Evolutionary conservation across 2,329 filamentous ascomycete species (phyloP).

Genomic region (Trichoderma simmonsii): DNA sequence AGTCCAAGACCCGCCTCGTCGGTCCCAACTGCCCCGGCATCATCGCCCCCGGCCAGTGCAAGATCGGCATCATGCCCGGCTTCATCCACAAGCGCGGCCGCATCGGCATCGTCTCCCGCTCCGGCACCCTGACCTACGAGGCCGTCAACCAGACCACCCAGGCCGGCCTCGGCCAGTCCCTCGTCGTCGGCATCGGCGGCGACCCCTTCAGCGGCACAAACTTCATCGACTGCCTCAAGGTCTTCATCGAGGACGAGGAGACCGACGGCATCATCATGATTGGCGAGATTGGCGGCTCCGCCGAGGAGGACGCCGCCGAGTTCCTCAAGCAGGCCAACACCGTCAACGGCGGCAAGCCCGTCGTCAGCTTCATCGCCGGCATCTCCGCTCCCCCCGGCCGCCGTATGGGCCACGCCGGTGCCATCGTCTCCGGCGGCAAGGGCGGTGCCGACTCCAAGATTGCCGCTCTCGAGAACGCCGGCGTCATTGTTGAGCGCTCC

Average conservation of each 20-base stretch:
- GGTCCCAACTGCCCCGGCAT: constrained; percentile 98
- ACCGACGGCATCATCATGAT: constrained; percentile 99
- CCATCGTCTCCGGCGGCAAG: constrained; percentile 96
- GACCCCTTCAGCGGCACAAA: constrained; percentile 99
- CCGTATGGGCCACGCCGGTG: constrained; percentile 98
- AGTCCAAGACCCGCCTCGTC: constrained; percentile 93
- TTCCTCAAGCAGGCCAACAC: constrained; percentile 93
- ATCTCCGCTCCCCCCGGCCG: constrained; percentile 95
- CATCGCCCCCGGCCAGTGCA: constrained; percentile 94
- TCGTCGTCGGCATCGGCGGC: constrained; percentile 96
- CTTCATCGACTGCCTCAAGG: constrained; percentile 98
- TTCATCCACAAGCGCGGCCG: constrained; percentile 99
- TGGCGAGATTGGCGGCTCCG: constrained; percentile 95
- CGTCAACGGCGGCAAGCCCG: constrained; percentile 79
- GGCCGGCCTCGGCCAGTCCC: constrained; percentile 92
- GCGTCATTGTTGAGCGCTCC: constrained; percentile 93
- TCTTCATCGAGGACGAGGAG: constrained; percentile 93
- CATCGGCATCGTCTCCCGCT: constrained; percentile 97
- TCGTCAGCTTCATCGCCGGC: constrained; percentile 96
- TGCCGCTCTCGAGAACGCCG: constrained; percentile 83
- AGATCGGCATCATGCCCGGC: constrained; percentile 99
- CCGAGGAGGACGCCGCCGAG: constrained; percentile 96
- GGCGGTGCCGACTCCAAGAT: constrained; percentile 99
- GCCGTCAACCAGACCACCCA: constrained; percentile 99
- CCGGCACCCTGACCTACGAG: constrained; percentile 98